These are phyloP conservation scores for Aspergillus glaucus DNA, from an alignment of 2,329 filamentous ascomycete species.

Conservation along the genomic window DNA sequence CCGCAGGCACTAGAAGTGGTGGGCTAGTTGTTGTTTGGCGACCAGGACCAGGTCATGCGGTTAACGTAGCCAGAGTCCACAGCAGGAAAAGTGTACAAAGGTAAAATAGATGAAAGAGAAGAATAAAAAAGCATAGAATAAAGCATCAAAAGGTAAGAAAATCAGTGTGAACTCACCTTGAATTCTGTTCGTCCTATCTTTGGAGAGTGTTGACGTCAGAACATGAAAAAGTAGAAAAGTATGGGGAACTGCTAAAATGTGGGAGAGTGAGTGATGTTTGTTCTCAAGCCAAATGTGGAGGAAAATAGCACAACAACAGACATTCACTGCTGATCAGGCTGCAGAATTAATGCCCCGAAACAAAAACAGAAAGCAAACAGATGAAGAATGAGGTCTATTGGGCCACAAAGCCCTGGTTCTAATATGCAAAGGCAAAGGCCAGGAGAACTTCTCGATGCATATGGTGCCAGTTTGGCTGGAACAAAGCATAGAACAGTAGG, in stretches of 20 bases:
- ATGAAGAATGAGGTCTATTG: background rate
- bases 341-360: background rate
- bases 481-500: background rate
- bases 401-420: background rate
- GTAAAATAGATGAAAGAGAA: background rate
- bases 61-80: background rate
- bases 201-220: background rate
- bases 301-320: background rate
- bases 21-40: too few relatives aligned
- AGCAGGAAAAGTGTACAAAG: background rate
- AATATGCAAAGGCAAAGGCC: background rate
- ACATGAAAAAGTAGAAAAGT: background rate
- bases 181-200: background rate
- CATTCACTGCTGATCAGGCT: background rate
- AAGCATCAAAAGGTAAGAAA: background rate
- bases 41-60: too few relatives aligned
- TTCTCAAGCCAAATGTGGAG: background rate
- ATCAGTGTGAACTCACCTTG: background rate
- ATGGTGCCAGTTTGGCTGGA: background rate
- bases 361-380: background rate
- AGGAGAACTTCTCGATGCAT: background rate
- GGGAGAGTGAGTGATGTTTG: background rate
- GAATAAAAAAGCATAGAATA: background rate
- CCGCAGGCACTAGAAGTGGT: too few relatives aligned
- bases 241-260: background rate